phyloP scores from a whole-genome alignment of 331 rosid genomes.

The Quercus phellos region DNA sequence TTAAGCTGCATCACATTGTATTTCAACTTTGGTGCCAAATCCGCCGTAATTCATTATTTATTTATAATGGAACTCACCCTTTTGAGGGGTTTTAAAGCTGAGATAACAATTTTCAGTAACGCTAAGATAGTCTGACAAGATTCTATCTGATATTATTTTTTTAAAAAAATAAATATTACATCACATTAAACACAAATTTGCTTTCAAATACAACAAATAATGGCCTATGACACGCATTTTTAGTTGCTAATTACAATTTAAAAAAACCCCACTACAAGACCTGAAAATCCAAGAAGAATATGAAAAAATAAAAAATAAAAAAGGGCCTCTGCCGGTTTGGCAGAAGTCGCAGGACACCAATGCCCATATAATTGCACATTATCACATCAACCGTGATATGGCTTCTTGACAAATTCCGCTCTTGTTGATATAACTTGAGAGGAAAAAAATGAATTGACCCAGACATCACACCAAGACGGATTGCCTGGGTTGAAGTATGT shows the following conservation, averaged over 20 bases:
- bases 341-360: conserved; percentile 32
- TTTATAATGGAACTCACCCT: background rate
- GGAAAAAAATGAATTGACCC: conserved; percentile 59
- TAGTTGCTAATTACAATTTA: conserved; percentile 43
- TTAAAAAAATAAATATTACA: conserved; percentile 1
- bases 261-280: conserved; percentile 24
- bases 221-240: conserved; percentile 37
- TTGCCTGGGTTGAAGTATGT: conserved; percentile 43
- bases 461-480: conserved; percentile 56
- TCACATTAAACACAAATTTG: conserved; percentile 42
- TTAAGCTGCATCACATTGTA: too few species aligned
- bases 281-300: conserved; percentile 15
- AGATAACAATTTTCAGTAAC: background rate
- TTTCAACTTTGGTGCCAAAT: too few species aligned
- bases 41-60: background rate
- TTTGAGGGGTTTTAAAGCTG: background rate
- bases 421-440: conserved; percentile 61
- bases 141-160: background rate
- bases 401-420: conserved; percentile 55
- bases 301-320: conserved; percentile 22
- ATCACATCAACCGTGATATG: conserved; percentile 56
- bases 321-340: conserved; percentile 29
- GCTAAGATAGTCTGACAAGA: background rate
- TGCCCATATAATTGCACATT: conserved; percentile 32
- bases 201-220: conserved; percentile 39